Percentiles rank a stretch among this genome's conserved stretches.
phyloP scores from a whole-genome alignment of 768 basidiomycete species.

The Calocera viscosa region DNA sequence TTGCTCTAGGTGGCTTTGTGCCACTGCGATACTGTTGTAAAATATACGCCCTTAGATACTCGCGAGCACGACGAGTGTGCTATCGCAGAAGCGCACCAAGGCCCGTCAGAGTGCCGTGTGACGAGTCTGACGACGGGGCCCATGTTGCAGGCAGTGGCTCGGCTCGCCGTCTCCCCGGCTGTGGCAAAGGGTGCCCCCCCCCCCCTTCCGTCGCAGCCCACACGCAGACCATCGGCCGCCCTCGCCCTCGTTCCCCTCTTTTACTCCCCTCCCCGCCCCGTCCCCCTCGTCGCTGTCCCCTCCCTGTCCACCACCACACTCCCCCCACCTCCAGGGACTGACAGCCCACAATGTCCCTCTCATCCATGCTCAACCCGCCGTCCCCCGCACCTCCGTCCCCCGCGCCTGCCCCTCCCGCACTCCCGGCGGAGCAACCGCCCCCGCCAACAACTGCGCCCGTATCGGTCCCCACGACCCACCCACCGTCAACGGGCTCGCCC shows the following conservation, averaged over 20 bases:
- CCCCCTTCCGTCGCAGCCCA: background rate
- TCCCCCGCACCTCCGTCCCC: background rate
- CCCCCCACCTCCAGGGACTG: background rate
- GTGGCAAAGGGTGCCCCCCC: conserved; percentile 8
- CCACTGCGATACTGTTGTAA: background rate
- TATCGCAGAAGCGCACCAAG: conserved; percentile 9
- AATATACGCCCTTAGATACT: background rate
- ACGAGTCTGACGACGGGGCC: conserved; percentile 9
- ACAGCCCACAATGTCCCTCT: conserved; percentile 1
- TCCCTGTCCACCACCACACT: background rate
- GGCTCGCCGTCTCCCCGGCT: conserved; percentile 8
- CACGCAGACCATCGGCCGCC: background rate
- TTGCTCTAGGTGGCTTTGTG: background rate
- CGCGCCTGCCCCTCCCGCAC: background rate
- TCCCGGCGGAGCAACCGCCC: background rate
- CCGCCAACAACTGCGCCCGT: background rate
- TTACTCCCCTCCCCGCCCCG: background rate
- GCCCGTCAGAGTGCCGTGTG: conserved; percentile 9
- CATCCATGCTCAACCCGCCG: background rate
- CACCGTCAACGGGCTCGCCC: background rate
- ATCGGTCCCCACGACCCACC: background rate
- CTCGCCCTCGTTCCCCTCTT: conserved; percentile 6
- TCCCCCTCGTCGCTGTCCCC: background rate
- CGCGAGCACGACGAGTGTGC: conserved; percentile 3
- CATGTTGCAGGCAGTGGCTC: conserved; percentile 8